Evolutionary conservation across 306 rosid genomes (phyloP).

Genomic region (Cajanus cajan): DNA sequence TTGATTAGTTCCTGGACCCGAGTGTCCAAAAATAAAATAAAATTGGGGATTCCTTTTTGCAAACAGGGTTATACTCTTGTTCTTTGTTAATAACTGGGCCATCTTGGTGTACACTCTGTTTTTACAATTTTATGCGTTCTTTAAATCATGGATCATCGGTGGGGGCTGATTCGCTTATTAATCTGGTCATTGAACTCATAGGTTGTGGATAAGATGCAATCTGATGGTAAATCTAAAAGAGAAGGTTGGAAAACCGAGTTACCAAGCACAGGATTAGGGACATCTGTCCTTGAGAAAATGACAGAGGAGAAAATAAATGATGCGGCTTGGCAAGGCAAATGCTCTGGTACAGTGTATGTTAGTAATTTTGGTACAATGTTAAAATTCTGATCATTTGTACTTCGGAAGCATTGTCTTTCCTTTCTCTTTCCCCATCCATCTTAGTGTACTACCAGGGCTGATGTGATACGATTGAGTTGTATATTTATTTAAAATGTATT

Average conservation of each 20-base stretch:
- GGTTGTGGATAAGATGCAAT: conserved; percentile 84
- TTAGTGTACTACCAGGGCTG: conserved; percentile 7
- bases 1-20: background rate
- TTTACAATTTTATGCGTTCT: background rate
- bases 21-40: background rate
- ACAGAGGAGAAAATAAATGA: conserved; percentile 72
- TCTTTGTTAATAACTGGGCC: background rate
- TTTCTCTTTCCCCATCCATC: background rate
- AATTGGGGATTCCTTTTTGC: background rate
- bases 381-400: conserved; percentile 1
- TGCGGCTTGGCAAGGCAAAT: conserved; percentile 90
- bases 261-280: conserved; percentile 68
- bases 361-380: conserved; percentile 16
- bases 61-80: background rate
- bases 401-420: background rate
- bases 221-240: conserved; percentile 71
- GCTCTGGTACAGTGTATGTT: conserved; percentile 99
- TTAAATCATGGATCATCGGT: background rate
- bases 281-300: conserved; percentile 64
- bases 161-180: conserved; percentile 24
- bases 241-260: conserved; percentile 74
- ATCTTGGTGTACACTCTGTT: background rate
- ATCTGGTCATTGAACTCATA: conserved; percentile 39
- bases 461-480: background rate
- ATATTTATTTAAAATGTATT: background rate